Base-by-base conservation (phyloP, 2,329 filamentous ascomycete species). In the Rhinocladiella similis region DNA sequence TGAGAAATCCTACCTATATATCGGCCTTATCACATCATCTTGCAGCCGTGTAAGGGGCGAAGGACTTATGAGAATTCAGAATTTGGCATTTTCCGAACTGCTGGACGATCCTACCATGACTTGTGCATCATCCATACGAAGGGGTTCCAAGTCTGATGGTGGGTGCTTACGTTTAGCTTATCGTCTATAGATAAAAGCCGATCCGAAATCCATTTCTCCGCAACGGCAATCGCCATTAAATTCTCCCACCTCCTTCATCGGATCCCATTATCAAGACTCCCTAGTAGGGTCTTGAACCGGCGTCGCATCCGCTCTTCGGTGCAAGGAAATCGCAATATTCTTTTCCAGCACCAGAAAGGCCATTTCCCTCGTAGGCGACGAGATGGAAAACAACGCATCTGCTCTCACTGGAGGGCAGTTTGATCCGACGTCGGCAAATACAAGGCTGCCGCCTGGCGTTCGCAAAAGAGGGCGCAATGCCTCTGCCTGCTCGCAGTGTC, bases 401-500 rank as follows among this genome's bases (percentile, higher is more conserved):
- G 22, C 42, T n/a, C 10, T 18, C 16, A 22, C 42, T 46, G 42
- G 29, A 6, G 12, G 5, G 42, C 42, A 46, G 19, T 18, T 46
- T 46, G 42, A 13, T 46, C 42, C 42, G 19, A 22, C 42, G 12
- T 46, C 42, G 42, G 42, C n/a, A 18, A 46, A 46, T 46, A 6
- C 18, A 2, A 46, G 12, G 42, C 42, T 18, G 42, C 42, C 16
- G 42, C 42, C 42, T 22, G 19, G 42, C 18, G 19, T 18, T 46
- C 42, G 42, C 42, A 46, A 46, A 46, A 22, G 42, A 46, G 42
- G 42, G 5, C 42, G 42, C 16, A 46, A 46, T 46, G 42, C 42
- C 4, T 46, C 42, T 27, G 42, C 42, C 5, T 46, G 42, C 19
- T 25, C 19, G 19, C 42, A 46, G 42, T 46, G 42, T 46, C 42